Percentiles rank a stretch among this genome's conserved stretches.
These are phyloP conservation scores for Xanthoceras sorbifolium DNA, from an alignment of 345 rosid genomes.

Conservation along the genomic window DNA sequence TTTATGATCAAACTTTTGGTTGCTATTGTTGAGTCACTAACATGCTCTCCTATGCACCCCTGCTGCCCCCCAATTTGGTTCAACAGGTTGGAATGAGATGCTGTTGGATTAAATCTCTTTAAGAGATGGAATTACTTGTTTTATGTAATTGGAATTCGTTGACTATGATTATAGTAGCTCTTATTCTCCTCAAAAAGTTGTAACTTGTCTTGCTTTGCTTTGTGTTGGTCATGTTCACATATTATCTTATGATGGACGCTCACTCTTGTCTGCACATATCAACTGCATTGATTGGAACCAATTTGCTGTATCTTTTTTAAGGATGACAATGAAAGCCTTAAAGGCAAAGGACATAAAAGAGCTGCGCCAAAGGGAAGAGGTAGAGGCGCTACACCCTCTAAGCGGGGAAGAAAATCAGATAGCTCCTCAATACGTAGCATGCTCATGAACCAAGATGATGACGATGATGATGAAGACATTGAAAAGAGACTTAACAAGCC, in stretches of 20 bases:
- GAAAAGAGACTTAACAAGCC: slow-evolving; percentile 56
- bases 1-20: background rate
- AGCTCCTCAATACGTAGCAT: slow-evolving; percentile 60
- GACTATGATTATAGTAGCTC: background rate
- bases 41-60: background rate
- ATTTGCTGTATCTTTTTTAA: slow-evolving; percentile 24
- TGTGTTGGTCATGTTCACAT: background rate
- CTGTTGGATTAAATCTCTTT: background rate
- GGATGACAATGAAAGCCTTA: slow-evolving; percentile 55
- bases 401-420: slow-evolving; percentile 73
- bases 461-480: slow-evolving; percentile 61
- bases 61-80: background rate
- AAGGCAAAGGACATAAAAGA: slow-evolving; percentile 71
- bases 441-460: slow-evolving; percentile 64
- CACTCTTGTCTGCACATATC: background rate
- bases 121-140: background rate
- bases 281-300: background rate
- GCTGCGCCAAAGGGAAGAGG: slow-evolving; percentile 68
- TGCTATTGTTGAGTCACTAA: background rate
- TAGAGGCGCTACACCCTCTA: slow-evolving; percentile 67
- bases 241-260: background rate
- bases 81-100: background rate
- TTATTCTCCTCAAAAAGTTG: background rate
- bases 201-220: background rate
- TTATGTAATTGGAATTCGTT: background rate